Evolutionary conservation across 108 stramenopile genomes (phyloP), one percentile per base, ranked within the genome.

Genomic region (Cyclostephanos invisitatus): DNA sequence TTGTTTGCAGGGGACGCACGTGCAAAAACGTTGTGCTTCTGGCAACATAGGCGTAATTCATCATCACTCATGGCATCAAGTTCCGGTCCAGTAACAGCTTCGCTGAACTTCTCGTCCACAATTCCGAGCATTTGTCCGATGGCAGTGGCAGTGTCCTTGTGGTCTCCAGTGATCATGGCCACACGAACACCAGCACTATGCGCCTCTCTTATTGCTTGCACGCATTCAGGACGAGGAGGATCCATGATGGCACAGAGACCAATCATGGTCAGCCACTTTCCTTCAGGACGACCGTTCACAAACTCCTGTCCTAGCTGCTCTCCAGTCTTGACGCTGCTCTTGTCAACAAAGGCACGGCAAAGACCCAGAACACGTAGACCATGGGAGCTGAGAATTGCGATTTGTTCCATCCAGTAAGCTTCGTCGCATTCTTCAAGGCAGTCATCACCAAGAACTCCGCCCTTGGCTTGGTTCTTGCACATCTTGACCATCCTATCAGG

Each of bases 111-210:
- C 32, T 74, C 74, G 60, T 89, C 84, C 28, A 91, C 88, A 67
- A 96, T 81, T 40, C 96, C 96, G 58, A 96, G 85, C 79, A 85
- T 83, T 25, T 77, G 74, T 37, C 91, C 90, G 58, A 91, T 91
- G 25, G 90, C 90, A 27, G 85, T 79, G 35, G 90, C 90, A 53
- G 74, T 93, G 59, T 92, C 94, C 69, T 96, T 88, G 84, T 96
- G 92, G 65, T 98, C 98, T 28, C 98, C 98, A 25, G 98, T 98
- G 72, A 98, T 97, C 98, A 98, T 98, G 62, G 89, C 90, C 64
- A 97, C 95, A 56, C 96, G 90, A 35, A 97, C 90, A 49, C 96
- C 95, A 55, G 95, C 93, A 44, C 80, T 62, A 68, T 97, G 93
- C 47, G 96, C 95, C 60, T 77, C 82, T n/a, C 66, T 63, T 63